phyloP scores from a whole-genome alignment of 306 rosid genomes.

The Potentilla sterilis region DNA sequence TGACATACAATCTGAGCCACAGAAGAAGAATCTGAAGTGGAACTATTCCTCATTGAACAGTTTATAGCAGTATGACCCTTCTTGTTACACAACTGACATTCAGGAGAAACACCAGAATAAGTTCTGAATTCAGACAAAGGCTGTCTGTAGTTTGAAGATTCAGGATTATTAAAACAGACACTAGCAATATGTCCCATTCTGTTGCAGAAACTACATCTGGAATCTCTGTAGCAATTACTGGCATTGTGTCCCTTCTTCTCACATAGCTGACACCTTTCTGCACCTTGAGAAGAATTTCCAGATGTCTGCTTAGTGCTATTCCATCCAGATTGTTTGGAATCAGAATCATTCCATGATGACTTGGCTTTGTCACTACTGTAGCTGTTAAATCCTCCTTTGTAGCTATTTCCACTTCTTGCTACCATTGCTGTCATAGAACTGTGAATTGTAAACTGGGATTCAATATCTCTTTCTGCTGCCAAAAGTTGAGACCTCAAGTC shows the following conservation, averaged over 20 bases:
- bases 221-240: too few species aligned
- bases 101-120: background rate
- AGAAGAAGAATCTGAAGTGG: rapidly evolving
- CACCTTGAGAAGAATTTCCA: background rate
- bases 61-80: background rate
- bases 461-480: background rate
- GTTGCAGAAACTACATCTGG: too few species aligned
- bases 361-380: background rate
- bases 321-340: too few species aligned
- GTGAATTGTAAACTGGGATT: background rate
- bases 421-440: background rate
- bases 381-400: background rate
- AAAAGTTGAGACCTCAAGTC: background rate
- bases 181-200: too few species aligned
- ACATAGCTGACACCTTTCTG: background rate
- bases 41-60: rapidly evolving
- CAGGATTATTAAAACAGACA: too few species aligned
- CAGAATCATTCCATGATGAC: background rate
- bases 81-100: background rate
- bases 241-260: background rate
- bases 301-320: too few species aligned
- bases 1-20: background rate
- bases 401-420: background rate
- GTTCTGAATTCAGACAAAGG: too few species aligned
- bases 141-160: too few species aligned